Conservation (phyloP, 2,329 filamentous ascomycete genomes). For the Scorias spongiosa region DNA sequence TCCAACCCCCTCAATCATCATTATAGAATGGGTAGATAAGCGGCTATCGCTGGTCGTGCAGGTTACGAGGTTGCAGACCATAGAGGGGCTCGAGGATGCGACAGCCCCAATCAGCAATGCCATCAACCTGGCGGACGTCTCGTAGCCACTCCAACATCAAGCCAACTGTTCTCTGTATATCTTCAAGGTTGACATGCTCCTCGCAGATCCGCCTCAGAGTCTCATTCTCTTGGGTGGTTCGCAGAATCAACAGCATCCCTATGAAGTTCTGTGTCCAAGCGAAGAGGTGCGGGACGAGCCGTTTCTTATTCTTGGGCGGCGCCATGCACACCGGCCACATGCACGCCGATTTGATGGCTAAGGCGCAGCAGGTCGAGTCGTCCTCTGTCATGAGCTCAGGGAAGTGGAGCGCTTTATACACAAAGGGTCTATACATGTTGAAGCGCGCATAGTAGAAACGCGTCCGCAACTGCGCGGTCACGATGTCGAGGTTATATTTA, state of each 20-base stretch:
- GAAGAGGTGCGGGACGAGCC: constrained; percentile 43
- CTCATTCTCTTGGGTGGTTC: constrained; percentile 37
- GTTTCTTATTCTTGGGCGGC: constrained; percentile 41
- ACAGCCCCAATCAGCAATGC: constrained; percentile 43
- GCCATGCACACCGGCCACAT: constrained; percentile 46
- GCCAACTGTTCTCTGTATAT: constrained; percentile 36
- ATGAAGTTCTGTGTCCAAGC: constrained; percentile 49
- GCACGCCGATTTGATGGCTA: constrained; percentile 42
- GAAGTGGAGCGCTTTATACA: constrained; percentile 45
- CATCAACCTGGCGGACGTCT: constrained; percentile 41
- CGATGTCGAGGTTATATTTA: constrained; percentile 39
- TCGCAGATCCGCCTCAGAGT: constrained; percentile 36
- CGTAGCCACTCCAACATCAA: constrained; percentile 45
- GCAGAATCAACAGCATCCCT: constrained; percentile 41
- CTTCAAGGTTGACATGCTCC: constrained; percentile 31
- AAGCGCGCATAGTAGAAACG: constrained; percentile 45
- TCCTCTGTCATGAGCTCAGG: constrained; percentile 38
- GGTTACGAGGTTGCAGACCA: neutral
- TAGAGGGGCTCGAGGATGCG: constrained; percentile 35
- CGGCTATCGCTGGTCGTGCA: neutral
- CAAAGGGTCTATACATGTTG: constrained; percentile 41
- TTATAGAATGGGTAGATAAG: no score
- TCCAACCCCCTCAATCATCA: no score
- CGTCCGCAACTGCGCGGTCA: constrained; percentile 41
- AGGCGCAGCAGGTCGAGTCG: constrained; percentile 39